Conservation (phyloP, 306 rosid genomes). For the Sechiopsis laciniata region DNA sequence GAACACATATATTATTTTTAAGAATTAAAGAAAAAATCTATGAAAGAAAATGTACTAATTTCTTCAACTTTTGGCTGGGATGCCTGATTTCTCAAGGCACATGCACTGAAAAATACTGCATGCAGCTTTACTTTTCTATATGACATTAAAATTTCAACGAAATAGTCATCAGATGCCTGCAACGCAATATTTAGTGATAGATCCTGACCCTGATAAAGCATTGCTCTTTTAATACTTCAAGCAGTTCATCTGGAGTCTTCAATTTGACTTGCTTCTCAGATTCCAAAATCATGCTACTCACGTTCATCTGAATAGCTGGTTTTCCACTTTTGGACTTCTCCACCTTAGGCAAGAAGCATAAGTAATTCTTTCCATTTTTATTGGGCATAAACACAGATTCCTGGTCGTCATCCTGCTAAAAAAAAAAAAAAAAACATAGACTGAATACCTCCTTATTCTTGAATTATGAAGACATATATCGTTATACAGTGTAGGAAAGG, state of each 20-base stretch:
- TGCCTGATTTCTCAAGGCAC: background rate
- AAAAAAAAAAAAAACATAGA: slow-evolving; percentile 18
- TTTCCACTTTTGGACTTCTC: slow-evolving; percentile 66
- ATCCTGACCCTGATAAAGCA: slow-evolving; percentile 70
- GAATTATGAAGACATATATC: slow-evolving; percentile 9
- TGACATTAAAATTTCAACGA: background rate
- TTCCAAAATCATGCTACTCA: slow-evolving; percentile 79
- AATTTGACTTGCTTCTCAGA: slow-evolving; percentile 63
- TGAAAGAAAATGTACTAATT: background rate
- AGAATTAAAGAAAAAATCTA: too few relatives aligned
- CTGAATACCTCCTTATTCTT: background rate
- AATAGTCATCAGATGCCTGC: background rate
- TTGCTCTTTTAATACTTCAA: slow-evolving; percentile 66
- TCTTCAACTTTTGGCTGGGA: background rate
- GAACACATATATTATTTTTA: too few relatives aligned
- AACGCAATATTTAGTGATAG: slow-evolving; percentile 21
- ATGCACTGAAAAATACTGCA: background rate
- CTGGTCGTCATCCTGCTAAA: slow-evolving; percentile 71
- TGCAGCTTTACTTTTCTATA: background rate
- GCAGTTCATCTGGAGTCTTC: slow-evolving; percentile 94
- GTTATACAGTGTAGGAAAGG: background rate
- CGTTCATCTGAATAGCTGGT: slow-evolving; percentile 54
- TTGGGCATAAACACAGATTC: slow-evolving; percentile 70
- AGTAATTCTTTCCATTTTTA: slow-evolving; percentile 58
- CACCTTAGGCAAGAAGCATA: slow-evolving; percentile 83